phyloP scores from a whole-genome alignment of 2,329 filamentous ascomycete species.

The Cercospora citrullina region DNA sequence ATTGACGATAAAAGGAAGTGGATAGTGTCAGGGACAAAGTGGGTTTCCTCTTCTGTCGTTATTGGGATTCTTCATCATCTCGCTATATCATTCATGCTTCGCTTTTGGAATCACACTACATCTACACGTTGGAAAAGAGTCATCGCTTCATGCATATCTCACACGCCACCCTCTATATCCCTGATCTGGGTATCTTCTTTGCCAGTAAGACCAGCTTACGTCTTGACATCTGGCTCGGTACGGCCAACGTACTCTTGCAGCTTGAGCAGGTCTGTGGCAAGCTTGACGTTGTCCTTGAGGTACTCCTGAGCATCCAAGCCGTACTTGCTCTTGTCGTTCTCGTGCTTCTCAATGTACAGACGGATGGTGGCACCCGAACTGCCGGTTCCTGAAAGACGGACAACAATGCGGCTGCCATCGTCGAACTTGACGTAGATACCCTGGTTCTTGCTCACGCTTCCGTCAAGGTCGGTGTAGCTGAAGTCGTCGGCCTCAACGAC shows the following conservation, averaged over 20 bases:
- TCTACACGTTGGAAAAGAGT: background rate
- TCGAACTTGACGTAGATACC: conserved; percentile 93
- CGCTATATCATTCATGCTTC: conserved; percentile 3
- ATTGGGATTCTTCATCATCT: background rate
- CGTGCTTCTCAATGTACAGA: conserved; percentile 96
- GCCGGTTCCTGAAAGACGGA: conserved; percentile 91
- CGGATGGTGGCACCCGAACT: conserved; percentile 95
- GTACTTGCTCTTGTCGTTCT: conserved; percentile 75
- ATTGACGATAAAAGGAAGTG: background rate
- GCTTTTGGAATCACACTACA: conserved; percentile 4
- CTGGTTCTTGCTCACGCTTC: conserved; percentile 92
- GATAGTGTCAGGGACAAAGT: background rate
- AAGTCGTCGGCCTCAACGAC: conserved; percentile 92
- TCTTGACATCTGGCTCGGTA: conserved; percentile 95
- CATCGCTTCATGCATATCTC: conserved; percentile 8
- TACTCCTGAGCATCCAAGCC: conserved; percentile 86
- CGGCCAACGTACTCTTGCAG: conserved; percentile 92
- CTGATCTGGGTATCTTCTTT: background rate
- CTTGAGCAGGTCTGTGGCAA: conserved; percentile 82
- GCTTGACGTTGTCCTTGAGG: conserved; percentile 82
- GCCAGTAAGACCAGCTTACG: conserved; percentile 53
- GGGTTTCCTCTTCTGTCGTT: background rate
- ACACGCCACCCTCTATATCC: background rate
- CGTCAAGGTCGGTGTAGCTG: conserved; percentile 97
- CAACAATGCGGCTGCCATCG: conserved; percentile 90